Percentiles rank a stretch among this genome's conserved stretches.
Conservation (phyloP, 441 rosid species). For the Erodium moschatum region DNA sequence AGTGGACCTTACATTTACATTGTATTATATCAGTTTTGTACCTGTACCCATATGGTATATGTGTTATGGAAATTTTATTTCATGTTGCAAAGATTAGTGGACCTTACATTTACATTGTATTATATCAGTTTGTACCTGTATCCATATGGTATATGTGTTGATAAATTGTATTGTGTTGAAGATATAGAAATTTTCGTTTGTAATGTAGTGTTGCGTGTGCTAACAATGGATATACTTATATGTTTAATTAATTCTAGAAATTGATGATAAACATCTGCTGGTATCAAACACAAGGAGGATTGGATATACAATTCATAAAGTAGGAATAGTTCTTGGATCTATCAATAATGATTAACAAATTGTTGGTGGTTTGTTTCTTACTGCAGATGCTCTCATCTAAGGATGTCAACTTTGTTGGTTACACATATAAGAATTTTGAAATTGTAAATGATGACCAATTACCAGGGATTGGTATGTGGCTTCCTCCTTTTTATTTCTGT, state of each 20-base stretch:
- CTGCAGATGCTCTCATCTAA: slow-evolving; percentile 5
- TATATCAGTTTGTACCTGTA: too few relatives aligned
- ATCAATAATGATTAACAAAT: neutral
- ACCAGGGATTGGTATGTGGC: neutral
- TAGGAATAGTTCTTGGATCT: neutral
- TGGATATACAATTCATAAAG: neutral
- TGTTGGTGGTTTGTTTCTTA: neutral
- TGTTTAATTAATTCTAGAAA: too few relatives aligned
- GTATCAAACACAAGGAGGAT: neutral
- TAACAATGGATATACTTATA: too few relatives aligned
- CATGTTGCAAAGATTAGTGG: neutral
- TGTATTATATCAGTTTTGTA: too few relatives aligned
- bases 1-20: too few relatives aligned
- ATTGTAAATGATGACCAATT: neutral
- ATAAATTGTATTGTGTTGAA: too few relatives aligned
- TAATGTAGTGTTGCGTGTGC: too few relatives aligned
- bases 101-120: too few relatives aligned
- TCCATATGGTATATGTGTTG: too few relatives aligned
- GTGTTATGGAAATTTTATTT: neutral
- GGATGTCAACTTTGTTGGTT: slow-evolving; percentile 6
- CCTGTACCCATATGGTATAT: too few relatives aligned
- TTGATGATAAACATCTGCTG: too few relatives aligned
- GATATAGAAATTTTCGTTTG: too few relatives aligned
- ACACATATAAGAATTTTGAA: neutral
- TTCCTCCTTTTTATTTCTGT: neutral